Conservation (phyloP, 257 asterid genomes). For the Vinca minor region DNA sequence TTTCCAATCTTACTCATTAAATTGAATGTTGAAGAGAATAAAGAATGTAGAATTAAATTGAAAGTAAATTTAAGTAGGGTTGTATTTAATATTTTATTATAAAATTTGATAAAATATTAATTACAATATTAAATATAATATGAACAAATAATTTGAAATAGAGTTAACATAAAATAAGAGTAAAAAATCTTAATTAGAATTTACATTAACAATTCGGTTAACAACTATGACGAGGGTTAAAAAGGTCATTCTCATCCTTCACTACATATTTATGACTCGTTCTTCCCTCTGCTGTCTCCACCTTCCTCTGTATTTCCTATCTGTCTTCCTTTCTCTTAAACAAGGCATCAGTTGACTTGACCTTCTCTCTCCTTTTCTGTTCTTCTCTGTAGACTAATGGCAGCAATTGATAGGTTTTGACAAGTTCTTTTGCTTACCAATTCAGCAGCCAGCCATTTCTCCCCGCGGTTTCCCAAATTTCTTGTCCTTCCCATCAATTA, state of each 20-base stretch:
- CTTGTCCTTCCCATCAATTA: constrained; percentile 5
- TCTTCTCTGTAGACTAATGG: neutral
- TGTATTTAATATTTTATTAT: no score
- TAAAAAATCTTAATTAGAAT: no score
- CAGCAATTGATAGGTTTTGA: constrained; percentile 22
- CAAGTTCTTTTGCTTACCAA: constrained; percentile 23
- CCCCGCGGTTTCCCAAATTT: constrained; percentile 3
- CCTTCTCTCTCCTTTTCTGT: constrained; percentile 12
- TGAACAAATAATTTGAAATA: no score
- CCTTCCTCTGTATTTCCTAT: constrained; percentile 7
- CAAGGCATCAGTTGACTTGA: constrained; percentile 34
- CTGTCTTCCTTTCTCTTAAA: neutral
- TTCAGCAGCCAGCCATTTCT: constrained; percentile 23
- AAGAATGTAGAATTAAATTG: no score
- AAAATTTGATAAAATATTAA: no score
- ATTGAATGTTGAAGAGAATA: no score
- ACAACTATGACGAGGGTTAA: no score
- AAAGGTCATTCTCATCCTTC: neutral
- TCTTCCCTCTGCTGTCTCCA: neutral
- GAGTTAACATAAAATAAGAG: no score
- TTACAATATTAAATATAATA: no score
- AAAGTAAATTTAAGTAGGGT: no score
- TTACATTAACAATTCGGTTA: no score
- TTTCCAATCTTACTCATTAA: no score
- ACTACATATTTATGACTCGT: neutral